A percentile compares a stretch with the other conserved stretches of the same genome.
These are phyloP conservation scores for Metrosideros polymorpha DNA, from an alignment of 441 rosid genomes.

Conservation along the genomic window DNA sequence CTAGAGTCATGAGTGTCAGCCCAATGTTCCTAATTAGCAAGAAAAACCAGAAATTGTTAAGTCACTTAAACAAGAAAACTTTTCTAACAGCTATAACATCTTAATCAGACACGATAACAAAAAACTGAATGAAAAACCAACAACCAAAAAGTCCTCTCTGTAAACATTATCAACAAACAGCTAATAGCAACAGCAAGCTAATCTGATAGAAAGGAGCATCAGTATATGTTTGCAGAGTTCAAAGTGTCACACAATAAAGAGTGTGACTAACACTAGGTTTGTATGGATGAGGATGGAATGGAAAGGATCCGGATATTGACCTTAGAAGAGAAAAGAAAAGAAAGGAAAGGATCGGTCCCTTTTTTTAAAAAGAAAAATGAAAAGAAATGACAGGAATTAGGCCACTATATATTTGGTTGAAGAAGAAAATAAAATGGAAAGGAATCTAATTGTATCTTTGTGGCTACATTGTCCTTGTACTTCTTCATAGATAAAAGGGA, in stretches of 20 bases:
- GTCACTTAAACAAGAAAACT: not conserved
- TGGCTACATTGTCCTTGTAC: not conserved
- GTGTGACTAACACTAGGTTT: not conserved
- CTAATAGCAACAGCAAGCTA: not conserved
- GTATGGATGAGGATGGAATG: not conserved
- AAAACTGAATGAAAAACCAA: not conserved
- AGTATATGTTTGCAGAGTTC: not conserved
- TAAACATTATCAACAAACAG: not conserved
- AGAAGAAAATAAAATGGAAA: not conserved
- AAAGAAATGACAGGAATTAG: not conserved
- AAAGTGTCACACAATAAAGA: not conserved
- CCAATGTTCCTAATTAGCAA: conserved; percentile 48
- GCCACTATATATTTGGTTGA: not conserved
- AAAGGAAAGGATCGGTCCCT: not conserved
- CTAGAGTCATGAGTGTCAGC: conserved; percentile 40
- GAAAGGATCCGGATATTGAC: not conserved
- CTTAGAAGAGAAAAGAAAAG: not conserved
- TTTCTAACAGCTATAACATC: not conserved
- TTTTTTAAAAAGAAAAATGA: too few species aligned
- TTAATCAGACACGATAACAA: not conserved
- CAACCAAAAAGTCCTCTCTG: not conserved
- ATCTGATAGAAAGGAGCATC: not conserved
- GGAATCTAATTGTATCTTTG: not conserved
- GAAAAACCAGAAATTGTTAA: conserved; percentile 4
- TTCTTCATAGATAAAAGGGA: not conserved